Evolutionary conservation across 148 eudicot genomes (phyloP).

Genomic region (Dysphania ambrosioides): DNA sequence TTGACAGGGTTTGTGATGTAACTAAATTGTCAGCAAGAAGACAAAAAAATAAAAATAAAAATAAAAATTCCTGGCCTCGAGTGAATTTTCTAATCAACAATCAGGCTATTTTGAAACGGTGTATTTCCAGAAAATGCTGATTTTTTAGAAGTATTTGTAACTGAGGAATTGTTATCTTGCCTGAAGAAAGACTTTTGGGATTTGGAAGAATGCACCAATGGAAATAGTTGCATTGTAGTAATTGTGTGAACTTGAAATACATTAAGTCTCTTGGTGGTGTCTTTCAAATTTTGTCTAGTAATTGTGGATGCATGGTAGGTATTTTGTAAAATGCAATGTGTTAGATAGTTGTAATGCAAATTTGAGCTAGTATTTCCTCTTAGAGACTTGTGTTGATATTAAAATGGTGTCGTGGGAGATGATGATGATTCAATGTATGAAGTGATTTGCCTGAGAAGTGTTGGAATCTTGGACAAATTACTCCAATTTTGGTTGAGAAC

Average conservation of each 20-base stretch:
- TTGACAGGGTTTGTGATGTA: constrained; percentile 13
- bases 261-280: not conserved
- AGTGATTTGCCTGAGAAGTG: not conserved
- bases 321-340: not conserved
- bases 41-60: no score
- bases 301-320: not conserved
- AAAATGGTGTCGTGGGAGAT: not conserved
- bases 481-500: not conserved
- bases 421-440: not conserved
- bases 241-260: not conserved
- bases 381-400: not conserved
- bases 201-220: not conserved
- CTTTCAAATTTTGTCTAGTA: not conserved
- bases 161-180: not conserved
- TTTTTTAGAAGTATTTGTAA: not conserved
- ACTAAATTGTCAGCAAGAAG: not conserved
- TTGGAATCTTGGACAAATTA: no score
- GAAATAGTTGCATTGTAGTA: not conserved
- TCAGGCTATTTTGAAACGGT: not conserved
- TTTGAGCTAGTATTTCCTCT: not conserved
- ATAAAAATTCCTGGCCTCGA: not conserved
- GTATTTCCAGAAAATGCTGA: not conserved
- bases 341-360: not conserved
- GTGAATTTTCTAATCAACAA: not conserved
- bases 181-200: not conserved